Percentiles rank a stretch among this genome's conserved stretches.
phyloP scores from a whole-genome alignment of 2,329 filamentous ascomycete genomes.

The Aspergillus sp. region DNA sequence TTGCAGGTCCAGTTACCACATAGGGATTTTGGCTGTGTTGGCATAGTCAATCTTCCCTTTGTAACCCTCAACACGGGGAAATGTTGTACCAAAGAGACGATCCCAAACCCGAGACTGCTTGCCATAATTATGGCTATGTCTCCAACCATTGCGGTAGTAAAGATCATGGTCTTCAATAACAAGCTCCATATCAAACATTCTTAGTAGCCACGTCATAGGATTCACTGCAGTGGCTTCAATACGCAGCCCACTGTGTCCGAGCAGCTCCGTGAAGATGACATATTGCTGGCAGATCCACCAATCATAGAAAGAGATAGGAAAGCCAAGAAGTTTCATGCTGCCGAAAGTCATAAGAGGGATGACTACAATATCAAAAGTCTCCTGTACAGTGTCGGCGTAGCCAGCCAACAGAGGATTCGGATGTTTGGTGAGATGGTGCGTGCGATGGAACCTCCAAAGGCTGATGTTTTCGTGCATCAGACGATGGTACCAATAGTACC shows the following conservation, averaged over 20 bases:
- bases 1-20: neutral
- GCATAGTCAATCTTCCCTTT: slow-evolving; percentile 12
- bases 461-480: slow-evolving; percentile 12
- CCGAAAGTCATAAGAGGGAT: slow-evolving; percentile 11
- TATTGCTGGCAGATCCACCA: slow-evolving; percentile 18
- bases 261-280: slow-evolving; percentile 13
- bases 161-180: slow-evolving; percentile 18
- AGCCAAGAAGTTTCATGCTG: slow-evolving; percentile 10
- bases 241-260: slow-evolving; percentile 16
- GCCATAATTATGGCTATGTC: slow-evolving; percentile 17
- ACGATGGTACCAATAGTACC: slow-evolving; percentile 18
- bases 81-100: slow-evolving; percentile 14
- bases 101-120: slow-evolving; percentile 20
- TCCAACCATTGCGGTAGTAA: slow-evolving; percentile 16
- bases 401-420: slow-evolving; percentile 13
- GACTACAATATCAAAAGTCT: slow-evolving; percentile 15
- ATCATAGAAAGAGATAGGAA: slow-evolving; percentile 17
- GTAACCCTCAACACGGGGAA: slow-evolving; percentile 11
- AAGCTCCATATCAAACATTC: slow-evolving; percentile 12
- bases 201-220: slow-evolving; percentile 10
- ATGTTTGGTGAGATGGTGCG: slow-evolving; percentile 15
- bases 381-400: slow-evolving; percentile 17
- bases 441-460: slow-evolving; percentile 15
- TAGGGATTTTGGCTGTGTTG: slow-evolving; percentile 3
- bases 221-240: slow-evolving; percentile 8